phyloP scores from a whole-genome alignment of 441 rosid species.

The Mallotus japonicus region DNA sequence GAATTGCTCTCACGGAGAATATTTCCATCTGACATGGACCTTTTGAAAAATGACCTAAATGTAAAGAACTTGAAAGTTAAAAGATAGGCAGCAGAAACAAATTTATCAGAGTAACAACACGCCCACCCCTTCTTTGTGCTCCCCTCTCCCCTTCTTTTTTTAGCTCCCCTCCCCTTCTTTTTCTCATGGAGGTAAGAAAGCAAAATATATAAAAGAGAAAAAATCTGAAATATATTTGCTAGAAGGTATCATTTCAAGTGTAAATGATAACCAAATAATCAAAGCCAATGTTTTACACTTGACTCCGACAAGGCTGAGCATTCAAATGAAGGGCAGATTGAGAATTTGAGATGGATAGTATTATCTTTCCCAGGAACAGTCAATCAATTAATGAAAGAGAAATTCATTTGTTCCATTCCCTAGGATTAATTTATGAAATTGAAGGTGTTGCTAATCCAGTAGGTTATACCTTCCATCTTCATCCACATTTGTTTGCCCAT shows the following conservation, averaged over 20 bases:
- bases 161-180: no score
- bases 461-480: constrained; percentile 65
- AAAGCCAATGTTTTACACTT: constrained; percentile 8
- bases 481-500: constrained; percentile 53
- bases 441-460: constrained; percentile 17
- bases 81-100: neutral
- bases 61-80: constrained; percentile 26
- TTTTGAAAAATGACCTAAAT: constrained; percentile 66
- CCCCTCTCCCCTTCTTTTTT: neutral
- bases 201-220: neutral
- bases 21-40: constrained; percentile 92
- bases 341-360: no score
- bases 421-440: constrained; percentile 7
- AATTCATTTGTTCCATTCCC: neutral
- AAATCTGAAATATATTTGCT: neutral
- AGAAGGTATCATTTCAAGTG: constrained; percentile 11
- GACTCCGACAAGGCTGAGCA: constrained; percentile 18
- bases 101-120: neutral
- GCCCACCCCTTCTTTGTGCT: neutral
- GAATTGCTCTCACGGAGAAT: constrained; percentile 52
- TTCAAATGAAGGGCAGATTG: constrained; percentile 8
- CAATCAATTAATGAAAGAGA: neutral
- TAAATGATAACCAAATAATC: constrained; percentile 12
- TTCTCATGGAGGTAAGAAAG: neutral
- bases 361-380: no score